Evolutionary conservation across 495 filamentous ascomycete species (phyloP).

Genomic region (Xanthoparmelia taractica): DNA sequence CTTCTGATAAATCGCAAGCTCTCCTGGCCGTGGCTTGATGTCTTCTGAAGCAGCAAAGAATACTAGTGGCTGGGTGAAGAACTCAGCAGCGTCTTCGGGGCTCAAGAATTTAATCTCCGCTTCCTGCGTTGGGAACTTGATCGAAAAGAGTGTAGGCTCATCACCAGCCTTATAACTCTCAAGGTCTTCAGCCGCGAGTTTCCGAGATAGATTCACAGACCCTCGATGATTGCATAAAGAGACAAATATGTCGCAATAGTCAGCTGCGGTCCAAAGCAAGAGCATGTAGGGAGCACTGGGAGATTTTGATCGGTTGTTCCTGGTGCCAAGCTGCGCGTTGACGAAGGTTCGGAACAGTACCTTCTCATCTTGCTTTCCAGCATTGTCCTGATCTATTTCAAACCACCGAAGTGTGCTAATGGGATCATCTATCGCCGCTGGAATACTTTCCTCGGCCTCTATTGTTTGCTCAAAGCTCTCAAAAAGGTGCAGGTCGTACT

Average conservation of each 20-base stretch:
- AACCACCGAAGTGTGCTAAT: constrained; percentile 17
- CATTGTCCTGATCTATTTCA: constrained; percentile 20
- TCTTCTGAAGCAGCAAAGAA: constrained; percentile 15
- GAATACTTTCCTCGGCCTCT: constrained; percentile 13
- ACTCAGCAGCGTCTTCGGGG: constrained; percentile 2
- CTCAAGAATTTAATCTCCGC: constrained; percentile 21
- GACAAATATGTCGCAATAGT: constrained; percentile 14
- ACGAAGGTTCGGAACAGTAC: constrained; percentile 17
- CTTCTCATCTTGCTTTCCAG: constrained; percentile 10
- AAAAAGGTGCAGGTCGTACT: constrained; percentile 12
- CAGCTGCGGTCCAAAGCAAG: constrained; percentile 16
- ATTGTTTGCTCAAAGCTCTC: constrained; percentile 21
- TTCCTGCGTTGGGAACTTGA: constrained; percentile 17
- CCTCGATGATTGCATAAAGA: constrained; percentile 21
- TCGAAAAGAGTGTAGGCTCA: background rate
- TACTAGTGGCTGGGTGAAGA: constrained; percentile 6
- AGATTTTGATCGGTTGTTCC: constrained; percentile 16
- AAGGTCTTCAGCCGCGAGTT: constrained; percentile 16
- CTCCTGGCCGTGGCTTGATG: constrained; percentile 15
- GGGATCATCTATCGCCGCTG: constrained; percentile 19
- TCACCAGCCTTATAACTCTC: background rate
- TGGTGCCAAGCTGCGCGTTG: constrained; percentile 20
- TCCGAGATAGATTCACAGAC: constrained; percentile 19
- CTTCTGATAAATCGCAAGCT: constrained; percentile 17
- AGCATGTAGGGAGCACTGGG: constrained; percentile 19